Base-by-base conservation (phyloP, 306 rosid genomes). In the Dalbergia cultrata region DNA sequence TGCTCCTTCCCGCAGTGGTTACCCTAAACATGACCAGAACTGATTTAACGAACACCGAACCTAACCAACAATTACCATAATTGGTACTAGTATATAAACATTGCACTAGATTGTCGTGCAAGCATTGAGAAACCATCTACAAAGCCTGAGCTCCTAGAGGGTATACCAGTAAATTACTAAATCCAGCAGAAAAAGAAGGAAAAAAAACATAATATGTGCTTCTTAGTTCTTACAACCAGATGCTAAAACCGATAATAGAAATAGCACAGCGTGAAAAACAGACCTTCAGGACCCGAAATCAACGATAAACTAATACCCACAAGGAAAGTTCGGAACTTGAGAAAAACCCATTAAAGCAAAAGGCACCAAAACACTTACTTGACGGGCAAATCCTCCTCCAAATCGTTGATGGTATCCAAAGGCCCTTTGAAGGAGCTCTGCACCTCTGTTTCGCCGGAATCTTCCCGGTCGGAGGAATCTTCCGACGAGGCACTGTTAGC, bases 381-480 rank as follows among this genome's bases (percentile, higher is more conserved):
- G 81, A 85, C 67, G 0, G 96, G 97, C n/a, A 93, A 90, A 79
- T 79, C 96, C 14, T 88, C 82, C 78, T 88, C 91, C 10, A 93
- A 86, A 84, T 74, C 90, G 34, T 87, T 87, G 39, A 93, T 80
- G 74, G 89, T 84, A 68, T 89, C 97, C 80, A 93, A 72, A 10
- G 94, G 89, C 16, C 91, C 90, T 81, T 89, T 90, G 67, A 69
- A 80, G 8, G 86, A 84, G 89, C 89, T 90, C 86, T 85, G 89
- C 34, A 78, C 87, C 88, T 88, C 91, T 54, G 22, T 67, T 21
- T 86, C 88, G 26, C 83, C 90, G 26, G 92, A 88, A 18, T 86
- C 91, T 47, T 89, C 97, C 59, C 71, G 89, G 78, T 81, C 90
- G 9, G 89, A 92, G 21, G 89, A 88, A 19, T 81, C 89, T 57